phyloP scores from a whole-genome alignment of 2,329 filamentous ascomycete genomes.

The Apiospora arundinis region DNA sequence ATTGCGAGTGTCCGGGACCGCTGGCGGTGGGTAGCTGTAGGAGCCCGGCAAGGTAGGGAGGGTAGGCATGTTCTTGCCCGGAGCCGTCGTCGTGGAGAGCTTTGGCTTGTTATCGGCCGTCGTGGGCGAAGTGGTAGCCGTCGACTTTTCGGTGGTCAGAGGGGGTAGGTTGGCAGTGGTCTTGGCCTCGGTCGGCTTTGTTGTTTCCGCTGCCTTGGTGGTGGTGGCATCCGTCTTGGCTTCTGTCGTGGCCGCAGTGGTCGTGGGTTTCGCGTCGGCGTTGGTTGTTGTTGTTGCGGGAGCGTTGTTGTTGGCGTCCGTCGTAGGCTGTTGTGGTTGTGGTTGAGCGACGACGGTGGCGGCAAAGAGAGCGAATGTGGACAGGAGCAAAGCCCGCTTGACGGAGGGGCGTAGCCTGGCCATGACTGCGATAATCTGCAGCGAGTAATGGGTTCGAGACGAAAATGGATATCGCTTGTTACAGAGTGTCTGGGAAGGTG shows the following conservation, averaged over 20 bases:
- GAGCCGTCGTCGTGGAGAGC: conserved; percentile 16
- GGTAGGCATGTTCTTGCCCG: conserved; percentile 50
- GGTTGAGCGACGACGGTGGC: conserved; percentile 27
- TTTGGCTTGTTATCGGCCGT: conserved; percentile 22
- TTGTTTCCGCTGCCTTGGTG: neutral
- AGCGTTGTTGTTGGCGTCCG: conserved; percentile 24
- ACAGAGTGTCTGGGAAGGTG: neutral
- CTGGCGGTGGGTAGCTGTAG: conserved; percentile 71
- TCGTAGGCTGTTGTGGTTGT: conserved; percentile 24
- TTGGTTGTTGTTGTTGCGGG: conserved; percentile 25
- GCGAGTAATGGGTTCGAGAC: conserved; percentile 7
- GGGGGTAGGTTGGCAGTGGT: conserved; percentile 8
- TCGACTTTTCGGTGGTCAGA: conserved; percentile 16
- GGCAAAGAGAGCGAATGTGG: conserved; percentile 24
- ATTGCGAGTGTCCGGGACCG: conserved; percentile 80
- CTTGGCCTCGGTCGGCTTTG: conserved; percentile 23
- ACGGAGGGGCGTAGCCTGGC: neutral
- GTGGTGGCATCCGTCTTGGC: neutral
- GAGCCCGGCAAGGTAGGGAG: conserved; percentile 51
- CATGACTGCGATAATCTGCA: neutral
- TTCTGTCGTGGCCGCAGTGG: conserved; percentile 26
- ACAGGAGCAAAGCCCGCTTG: conserved; percentile 29
- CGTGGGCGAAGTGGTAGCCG: conserved; percentile 14
- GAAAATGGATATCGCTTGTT: conserved; percentile 5
- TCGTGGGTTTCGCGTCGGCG: conserved; percentile 23